Conservation (phyloP, 345 rosid genomes). For the Nasturtium officinale region DNA sequence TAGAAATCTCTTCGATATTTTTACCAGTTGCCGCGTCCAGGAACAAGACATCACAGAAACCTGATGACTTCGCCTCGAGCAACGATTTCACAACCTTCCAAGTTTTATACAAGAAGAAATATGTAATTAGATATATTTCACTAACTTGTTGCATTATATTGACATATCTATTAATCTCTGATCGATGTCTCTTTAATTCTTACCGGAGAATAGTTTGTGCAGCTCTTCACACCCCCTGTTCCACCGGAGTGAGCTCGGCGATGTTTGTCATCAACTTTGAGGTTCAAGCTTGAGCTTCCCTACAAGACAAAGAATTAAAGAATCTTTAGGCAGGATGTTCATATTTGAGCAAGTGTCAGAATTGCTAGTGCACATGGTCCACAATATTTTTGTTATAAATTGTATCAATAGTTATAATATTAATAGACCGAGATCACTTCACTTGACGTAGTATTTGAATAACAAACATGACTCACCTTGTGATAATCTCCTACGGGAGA, state of each 20-base stretch:
- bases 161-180: background rate
- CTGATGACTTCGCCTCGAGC: conserved; percentile 59
- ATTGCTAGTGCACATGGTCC: background rate
- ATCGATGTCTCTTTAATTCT: conserved; percentile 9
- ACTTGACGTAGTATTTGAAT: background rate
- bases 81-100: conserved; percentile 51
- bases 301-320: background rate
- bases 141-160: background rate
- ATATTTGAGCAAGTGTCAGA: background rate
- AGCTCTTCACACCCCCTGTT: conserved; percentile 64
- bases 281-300: conserved; percentile 44
- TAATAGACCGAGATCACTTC: too few species aligned
- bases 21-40: conserved; percentile 60
- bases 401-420: background rate
- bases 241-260: conserved; percentile 60
- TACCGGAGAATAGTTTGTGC: conserved; percentile 68
- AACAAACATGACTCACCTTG: conserved; percentile 39
- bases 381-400: background rate
- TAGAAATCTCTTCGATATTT: conserved; percentile 65
- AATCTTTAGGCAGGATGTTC: background rate
- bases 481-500: conserved; percentile 59
- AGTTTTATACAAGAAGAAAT: background rate
- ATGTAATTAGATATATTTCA: background rate
- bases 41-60: conserved; percentile 62
- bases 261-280: conserved; percentile 53